A percentile compares a stretch with the other conserved stretches of the same genome.
Evolutionary conservation across 306 rosid genomes (phyloP).

Genomic region (Vigna hirtella): DNA sequence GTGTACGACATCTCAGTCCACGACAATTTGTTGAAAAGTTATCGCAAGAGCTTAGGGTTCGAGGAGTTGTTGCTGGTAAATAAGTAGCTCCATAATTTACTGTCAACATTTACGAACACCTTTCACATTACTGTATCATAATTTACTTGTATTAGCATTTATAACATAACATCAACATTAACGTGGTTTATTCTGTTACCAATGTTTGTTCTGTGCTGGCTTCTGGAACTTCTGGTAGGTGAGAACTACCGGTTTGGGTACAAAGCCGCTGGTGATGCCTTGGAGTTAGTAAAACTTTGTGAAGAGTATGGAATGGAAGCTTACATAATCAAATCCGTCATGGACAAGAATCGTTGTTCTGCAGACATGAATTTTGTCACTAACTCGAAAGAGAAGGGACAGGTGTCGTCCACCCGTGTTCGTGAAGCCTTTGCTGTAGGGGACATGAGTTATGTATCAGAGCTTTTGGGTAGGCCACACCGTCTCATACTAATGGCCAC

Average conservation of each 20-base stretch:
- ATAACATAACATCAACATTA: background rate
- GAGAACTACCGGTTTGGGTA: constrained; percentile 96
- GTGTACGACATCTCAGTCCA: constrained; percentile 81
- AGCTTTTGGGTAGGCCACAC: constrained; percentile 86
- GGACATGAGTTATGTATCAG: constrained; percentile 79
- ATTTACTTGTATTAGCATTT: background rate
- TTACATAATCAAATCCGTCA: constrained; percentile 82
- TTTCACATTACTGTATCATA: background rate
- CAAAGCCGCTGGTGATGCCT: constrained; percentile 89
- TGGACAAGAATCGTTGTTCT: constrained; percentile 69
- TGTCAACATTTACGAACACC: background rate
- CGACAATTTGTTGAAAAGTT: constrained; percentile 84
- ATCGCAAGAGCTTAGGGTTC: constrained; percentile 76
- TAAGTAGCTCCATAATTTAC: constrained; percentile 21
- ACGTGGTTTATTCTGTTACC: constrained; percentile 22
- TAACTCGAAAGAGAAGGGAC: constrained; percentile 80
- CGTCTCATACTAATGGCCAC: constrained; percentile 69
- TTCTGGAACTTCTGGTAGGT: constrained; percentile 59
- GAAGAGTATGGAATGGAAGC: constrained; percentile 81
- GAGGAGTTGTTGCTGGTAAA: constrained; percentile 92
- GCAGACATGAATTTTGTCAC: constrained; percentile 44
- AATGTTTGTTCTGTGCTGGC: background rate
- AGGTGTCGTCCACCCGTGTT: constrained; percentile 93
- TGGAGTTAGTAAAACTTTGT: constrained; percentile 77
- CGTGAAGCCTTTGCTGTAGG: constrained; percentile 81